phyloP scores from a whole-genome alignment of 441 rosid genomes.

The Populus hybrid region DNA sequence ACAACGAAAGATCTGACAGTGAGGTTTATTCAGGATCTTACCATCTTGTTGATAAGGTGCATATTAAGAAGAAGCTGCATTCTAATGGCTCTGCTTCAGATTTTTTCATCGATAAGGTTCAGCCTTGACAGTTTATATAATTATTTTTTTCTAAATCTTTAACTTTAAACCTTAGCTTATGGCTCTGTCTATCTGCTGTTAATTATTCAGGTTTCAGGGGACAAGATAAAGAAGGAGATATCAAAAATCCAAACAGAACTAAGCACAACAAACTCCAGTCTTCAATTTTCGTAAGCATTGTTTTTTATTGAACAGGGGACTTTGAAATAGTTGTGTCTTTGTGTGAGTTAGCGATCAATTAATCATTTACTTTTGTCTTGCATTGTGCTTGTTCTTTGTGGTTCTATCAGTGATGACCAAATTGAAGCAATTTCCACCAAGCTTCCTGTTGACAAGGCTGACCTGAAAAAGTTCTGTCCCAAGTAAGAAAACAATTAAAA shows the following conservation, averaged over 20 bases:
- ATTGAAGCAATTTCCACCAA: constrained; percentile 76
- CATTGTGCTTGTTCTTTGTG: not conserved
- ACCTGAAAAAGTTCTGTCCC: constrained; percentile 62
- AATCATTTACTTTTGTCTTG: not conserved
- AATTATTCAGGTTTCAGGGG: constrained; percentile 51
- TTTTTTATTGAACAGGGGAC: not conserved
- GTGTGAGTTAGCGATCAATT: not conserved
- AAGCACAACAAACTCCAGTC: constrained; percentile 43
- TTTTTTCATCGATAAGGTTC: constrained; percentile 82
- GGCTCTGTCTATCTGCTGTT: not conserved
- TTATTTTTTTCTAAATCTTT: not conserved
- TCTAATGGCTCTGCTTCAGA: constrained; percentile 62
- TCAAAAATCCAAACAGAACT: constrained; percentile 64
- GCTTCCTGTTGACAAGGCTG: constrained; percentile 68
- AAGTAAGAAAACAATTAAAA: constrained; percentile 36
- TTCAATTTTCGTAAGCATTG: constrained; percentile 57
- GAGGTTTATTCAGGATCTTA: constrained; percentile 34
- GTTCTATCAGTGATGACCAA: constrained; percentile 49
- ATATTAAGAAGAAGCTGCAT: constrained; percentile 58
- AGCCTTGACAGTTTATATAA: not conserved
- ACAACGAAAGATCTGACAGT: constrained; percentile 41
- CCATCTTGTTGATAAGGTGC: constrained; percentile 36
- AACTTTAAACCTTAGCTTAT: not conserved
- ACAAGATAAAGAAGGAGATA: constrained; percentile 70
- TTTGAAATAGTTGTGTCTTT: not conserved